Evolutionary conservation across 2,329 filamentous ascomycete genomes (phyloP).

Genomic region (Apiospora phragmitis): DNA sequence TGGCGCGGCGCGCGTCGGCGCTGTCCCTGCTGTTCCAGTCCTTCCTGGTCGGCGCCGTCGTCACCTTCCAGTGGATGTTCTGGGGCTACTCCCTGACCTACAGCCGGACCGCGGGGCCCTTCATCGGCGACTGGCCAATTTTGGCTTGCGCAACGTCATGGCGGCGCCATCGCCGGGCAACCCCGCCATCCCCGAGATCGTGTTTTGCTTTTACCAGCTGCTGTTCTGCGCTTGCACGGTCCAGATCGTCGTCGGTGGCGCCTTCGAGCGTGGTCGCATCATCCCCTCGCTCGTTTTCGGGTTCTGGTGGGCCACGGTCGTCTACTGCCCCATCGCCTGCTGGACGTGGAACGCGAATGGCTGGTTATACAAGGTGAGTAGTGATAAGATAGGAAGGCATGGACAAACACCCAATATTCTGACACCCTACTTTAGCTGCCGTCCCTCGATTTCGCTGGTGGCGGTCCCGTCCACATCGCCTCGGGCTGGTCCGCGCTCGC

Average conservation of each 20-base stretch:
- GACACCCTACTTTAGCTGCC: not conserved
- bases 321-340: slow-evolving; percentile 42
- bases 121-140: slow-evolving; percentile 38
- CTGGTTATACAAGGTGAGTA: slow-evolving; percentile 61
- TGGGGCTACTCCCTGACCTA: slow-evolving; percentile 47
- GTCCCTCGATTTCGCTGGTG: slow-evolving; percentile 57
- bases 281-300: slow-evolving; percentile 59
- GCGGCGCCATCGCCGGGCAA: slow-evolving; percentile 39
- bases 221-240: slow-evolving; percentile 40
- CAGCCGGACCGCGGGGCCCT: slow-evolving; percentile 35
- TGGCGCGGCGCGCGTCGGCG: slow-evolving; percentile 38
- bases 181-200: slow-evolving; percentile 36
- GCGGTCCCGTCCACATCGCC: slow-evolving; percentile 65
- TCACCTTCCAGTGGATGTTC: slow-evolving; percentile 48
- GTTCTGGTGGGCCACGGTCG: slow-evolving; percentile 64
- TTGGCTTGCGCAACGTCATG: slow-evolving; percentile 36
- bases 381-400: no score
- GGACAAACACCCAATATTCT: not conserved
- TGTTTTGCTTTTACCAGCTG: slow-evolving; percentile 38
- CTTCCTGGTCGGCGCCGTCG: slow-evolving; percentile 45
- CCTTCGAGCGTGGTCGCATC: slow-evolving; percentile 37
- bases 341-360: slow-evolving; percentile 60
- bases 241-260: slow-evolving; percentile 41
- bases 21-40: slow-evolving; percentile 49
- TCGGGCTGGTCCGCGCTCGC: slow-evolving; percentile 64